Evolutionary conservation across 768 basidiomycete genomes (phyloP).

Genomic region (Chalciporus piperatus): DNA sequence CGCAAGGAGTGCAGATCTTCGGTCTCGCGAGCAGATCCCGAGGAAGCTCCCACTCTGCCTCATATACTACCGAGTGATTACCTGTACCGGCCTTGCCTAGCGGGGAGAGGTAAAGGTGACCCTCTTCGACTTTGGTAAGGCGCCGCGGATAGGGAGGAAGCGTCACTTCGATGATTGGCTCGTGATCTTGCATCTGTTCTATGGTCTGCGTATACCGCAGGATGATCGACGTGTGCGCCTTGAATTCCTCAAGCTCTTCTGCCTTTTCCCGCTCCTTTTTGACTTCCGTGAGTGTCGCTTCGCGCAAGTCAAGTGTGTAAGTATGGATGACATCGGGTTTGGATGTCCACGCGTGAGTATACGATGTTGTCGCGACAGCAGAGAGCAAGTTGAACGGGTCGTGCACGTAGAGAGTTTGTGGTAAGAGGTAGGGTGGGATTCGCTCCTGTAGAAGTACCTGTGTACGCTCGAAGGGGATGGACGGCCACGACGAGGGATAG

Average conservation of each 20-base stretch:
- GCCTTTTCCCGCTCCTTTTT: constrained; percentile 5
- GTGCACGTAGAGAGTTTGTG: constrained; percentile 41
- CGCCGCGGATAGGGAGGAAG: constrained; percentile 26
- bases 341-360: constrained; percentile 22
- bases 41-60: constrained; percentile 53
- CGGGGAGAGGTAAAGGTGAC: constrained; percentile 50
- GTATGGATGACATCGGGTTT: constrained; percentile 29
- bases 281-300: neutral
- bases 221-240: constrained; percentile 18
- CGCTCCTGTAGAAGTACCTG: constrained; percentile 30
- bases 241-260: constrained; percentile 10
- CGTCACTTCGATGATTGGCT: constrained; percentile 29
- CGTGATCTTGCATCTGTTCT: constrained; percentile 22
- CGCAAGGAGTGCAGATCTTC: constrained; percentile 38
- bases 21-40: constrained; percentile 35
- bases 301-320: constrained; percentile 27
- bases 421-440: constrained; percentile 35
- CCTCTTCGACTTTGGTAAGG: constrained; percentile 33
- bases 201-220: constrained; percentile 18
- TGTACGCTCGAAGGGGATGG: constrained; percentile 33
- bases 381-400: constrained; percentile 39
- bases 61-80: constrained; percentile 51
- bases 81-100: constrained; percentile 39
- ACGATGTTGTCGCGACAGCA: neutral
- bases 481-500: constrained; percentile 42